phyloP scores from a whole-genome alignment of 306 rosid species.

The Vigna nakashimae region DNA sequence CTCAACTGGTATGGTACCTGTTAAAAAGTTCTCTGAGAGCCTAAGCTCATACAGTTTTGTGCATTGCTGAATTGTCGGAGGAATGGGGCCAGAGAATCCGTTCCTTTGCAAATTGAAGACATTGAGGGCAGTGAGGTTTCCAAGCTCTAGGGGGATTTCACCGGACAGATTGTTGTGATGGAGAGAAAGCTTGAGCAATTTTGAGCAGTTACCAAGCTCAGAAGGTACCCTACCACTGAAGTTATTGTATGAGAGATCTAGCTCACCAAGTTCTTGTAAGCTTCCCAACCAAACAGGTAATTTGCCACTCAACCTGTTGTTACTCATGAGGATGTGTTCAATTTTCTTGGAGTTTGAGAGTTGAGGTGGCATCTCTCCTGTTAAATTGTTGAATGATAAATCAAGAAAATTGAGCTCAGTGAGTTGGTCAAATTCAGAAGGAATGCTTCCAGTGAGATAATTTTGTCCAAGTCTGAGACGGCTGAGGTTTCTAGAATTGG shows the following conservation, averaged over 20 bases:
- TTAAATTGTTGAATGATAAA: constrained; percentile 73
- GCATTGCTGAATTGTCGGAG: constrained; percentile 70
- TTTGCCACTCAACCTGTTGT: constrained; percentile 66
- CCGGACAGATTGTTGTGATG: constrained; percentile 81
- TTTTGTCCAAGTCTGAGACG: constrained; percentile 89
- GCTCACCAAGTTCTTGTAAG: constrained; percentile 79
- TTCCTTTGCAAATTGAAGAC: constrained; percentile 79
- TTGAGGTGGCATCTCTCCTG: constrained; percentile 62
- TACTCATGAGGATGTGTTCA: constrained; percentile 72
- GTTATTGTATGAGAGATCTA: constrained; percentile 81
- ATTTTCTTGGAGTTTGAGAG: constrained; percentile 68
- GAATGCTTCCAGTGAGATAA: constrained; percentile 67
- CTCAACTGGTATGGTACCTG: constrained; percentile 69
- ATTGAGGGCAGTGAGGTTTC: constrained; percentile 82
- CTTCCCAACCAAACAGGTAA: constrained; percentile 74
- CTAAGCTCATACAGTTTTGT: constrained; percentile 79
- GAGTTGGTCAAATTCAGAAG: constrained; percentile 64
- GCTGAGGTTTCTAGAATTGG: constrained; percentile 66
- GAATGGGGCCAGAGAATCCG: constrained; percentile 73
- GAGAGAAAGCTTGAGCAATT: constrained; percentile 77
- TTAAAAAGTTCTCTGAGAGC: constrained; percentile 75
- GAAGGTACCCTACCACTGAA: constrained; percentile 72
- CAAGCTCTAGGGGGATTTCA: constrained; percentile 78
- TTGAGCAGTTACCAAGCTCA: constrained; percentile 79
- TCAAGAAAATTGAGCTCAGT: constrained; percentile 83